A percentile compares a stretch with the other conserved stretches of the same genome.
phyloP scores from a whole-genome alignment of 768 basidiomycete genomes.

The Termitomyces sp. region DNA sequence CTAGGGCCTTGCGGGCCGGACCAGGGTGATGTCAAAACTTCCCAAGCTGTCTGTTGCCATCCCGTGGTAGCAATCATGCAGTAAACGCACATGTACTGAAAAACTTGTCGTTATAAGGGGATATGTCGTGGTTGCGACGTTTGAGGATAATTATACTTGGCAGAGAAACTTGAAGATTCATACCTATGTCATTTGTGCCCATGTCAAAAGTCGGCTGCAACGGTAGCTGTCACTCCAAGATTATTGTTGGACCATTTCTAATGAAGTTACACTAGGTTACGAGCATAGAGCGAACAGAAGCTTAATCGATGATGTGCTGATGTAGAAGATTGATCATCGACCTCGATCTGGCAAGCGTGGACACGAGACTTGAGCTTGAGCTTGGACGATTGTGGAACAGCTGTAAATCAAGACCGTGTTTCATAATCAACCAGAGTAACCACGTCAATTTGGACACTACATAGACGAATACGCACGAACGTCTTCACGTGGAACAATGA shows the following conservation, averaged over 20 bases:
- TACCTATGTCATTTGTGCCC: background rate
- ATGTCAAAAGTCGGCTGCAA: background rate
- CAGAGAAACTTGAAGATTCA: background rate
- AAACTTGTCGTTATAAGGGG: background rate
- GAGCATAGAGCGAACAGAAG: background rate
- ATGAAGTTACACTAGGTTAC: background rate
- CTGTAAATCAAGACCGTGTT: background rate
- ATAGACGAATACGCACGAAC: background rate
- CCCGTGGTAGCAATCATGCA: background rate
- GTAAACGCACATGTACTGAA: background rate
- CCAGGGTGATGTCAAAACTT: background rate
- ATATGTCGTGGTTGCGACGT: background rate
- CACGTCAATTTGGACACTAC: background rate
- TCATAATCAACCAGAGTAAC: background rate
- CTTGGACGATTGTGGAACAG: background rate
- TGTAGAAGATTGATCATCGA: background rate
- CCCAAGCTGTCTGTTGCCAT: background rate
- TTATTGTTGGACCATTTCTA: too few species aligned
- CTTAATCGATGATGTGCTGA: background rate
- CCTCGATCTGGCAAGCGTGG: background rate
- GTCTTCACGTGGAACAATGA: background rate
- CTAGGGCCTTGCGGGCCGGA: background rate
- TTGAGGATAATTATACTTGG: background rate
- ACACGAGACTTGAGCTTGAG: too few species aligned
- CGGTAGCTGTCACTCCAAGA: background rate